A percentile compares a stretch with the other conserved stretches of the same genome.
These are phyloP conservation scores for Ustilago lituana DNA, from an alignment of 1,284 basidiomycete species.

Conservation along the genomic window DNA sequence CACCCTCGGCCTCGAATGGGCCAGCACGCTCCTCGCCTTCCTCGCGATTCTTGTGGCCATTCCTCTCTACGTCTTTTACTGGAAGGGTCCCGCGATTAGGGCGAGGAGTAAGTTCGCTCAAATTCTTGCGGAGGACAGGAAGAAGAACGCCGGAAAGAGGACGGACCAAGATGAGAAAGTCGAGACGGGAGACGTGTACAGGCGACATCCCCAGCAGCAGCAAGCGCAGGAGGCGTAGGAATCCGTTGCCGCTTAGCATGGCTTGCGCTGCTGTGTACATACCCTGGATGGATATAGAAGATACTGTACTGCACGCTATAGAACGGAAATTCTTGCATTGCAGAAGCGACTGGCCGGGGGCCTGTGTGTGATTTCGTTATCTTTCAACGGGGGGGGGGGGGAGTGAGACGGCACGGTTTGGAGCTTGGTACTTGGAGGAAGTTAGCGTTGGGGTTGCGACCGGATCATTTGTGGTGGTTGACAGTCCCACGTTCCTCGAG, in stretches of 20 bases:
- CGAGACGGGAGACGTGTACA: constrained; percentile 21
- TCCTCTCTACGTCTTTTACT: constrained; percentile 69
- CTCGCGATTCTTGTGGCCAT: constrained; percentile 68
- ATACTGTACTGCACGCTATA: no score
- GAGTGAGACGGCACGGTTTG: no score
- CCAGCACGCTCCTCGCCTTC: constrained; percentile 68
- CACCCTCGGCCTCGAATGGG: constrained; percentile 67
- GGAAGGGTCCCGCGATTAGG: constrained; percentile 67
- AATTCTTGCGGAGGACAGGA: constrained; percentile 65
- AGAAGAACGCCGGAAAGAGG: constrained; percentile 49
- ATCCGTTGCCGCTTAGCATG: no score
- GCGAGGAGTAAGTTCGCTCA: constrained; percentile 68
- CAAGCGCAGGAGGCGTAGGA: constrained; percentile 6
- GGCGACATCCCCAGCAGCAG: constrained; percentile 6
- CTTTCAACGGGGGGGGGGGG: no score
- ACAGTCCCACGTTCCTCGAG: no score
- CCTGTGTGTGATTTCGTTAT: no score
- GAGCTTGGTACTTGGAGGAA: no score
- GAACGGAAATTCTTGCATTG: no score
- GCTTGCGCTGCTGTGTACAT: not conserved
- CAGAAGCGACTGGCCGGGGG: no score
- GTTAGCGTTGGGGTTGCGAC: no score
- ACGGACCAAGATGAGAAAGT: constrained; percentile 36
- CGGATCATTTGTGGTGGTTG: no score
- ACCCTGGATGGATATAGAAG: no score